phyloP scores from a whole-genome alignment of 495 filamentous ascomycete species.

The Poronia punctata region DNA sequence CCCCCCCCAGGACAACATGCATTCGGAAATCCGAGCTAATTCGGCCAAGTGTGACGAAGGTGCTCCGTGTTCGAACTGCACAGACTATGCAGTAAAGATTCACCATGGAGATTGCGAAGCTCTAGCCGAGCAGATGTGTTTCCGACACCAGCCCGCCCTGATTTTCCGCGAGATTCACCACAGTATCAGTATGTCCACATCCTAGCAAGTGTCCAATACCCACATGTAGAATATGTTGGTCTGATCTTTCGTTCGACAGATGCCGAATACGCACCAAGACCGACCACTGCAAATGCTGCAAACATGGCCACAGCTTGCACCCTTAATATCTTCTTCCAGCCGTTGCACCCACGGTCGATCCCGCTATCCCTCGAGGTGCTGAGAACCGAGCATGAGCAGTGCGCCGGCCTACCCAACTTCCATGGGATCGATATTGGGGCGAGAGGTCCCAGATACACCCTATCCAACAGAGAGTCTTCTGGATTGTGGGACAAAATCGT shows the following conservation, averaged over 20 bases:
- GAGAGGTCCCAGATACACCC: constrained; percentile 5
- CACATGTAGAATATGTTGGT: no score
- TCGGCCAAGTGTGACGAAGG: constrained; percentile 23
- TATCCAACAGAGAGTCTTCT: constrained; percentile 2
- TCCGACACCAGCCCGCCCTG: constrained; percentile 16
- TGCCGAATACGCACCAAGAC: no score
- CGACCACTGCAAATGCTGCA: no score
- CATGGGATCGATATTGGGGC: no score
- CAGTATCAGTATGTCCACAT: constrained; percentile 21
- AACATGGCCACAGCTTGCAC: constrained; percentile 1
- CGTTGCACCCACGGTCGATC: background rate
- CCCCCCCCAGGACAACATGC: background rate
- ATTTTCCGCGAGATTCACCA: constrained; percentile 17
- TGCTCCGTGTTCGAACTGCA: constrained; percentile 24
- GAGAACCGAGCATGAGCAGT: background rate
- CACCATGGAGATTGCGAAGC: constrained; percentile 18
- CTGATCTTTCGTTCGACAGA: no score
- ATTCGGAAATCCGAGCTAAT: constrained; percentile 5
- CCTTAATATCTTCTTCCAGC: constrained; percentile 8
- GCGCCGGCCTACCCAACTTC: background rate
- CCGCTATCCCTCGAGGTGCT: constrained; percentile 1
- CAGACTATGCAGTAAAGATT: constrained; percentile 18
- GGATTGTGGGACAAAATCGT: constrained; percentile 6
- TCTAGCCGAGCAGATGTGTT: constrained; percentile 23
- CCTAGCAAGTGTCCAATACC: no score